phyloP scores from a whole-genome alignment of 371 early-diverging fungal species.

The Rhizopus arrhizus region DNA sequence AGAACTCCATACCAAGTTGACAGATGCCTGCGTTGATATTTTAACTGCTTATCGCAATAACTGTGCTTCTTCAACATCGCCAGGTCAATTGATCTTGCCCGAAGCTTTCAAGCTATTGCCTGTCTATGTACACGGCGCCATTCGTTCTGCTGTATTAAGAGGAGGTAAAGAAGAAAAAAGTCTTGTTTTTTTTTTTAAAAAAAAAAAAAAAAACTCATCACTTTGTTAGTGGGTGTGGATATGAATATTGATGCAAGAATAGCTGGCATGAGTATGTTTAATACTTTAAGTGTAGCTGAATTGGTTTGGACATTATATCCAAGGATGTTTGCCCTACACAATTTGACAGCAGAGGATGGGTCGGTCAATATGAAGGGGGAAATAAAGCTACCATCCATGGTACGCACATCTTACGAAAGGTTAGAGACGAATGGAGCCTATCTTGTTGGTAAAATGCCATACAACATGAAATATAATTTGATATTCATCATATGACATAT shows the following conservation, averaged over 20 bases:
- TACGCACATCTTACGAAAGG: slow-evolving; percentile 81
- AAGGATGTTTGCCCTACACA: slow-evolving; percentile 74
- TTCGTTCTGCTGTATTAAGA: slow-evolving; percentile 81
- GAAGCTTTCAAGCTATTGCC: slow-evolving; percentile 95
- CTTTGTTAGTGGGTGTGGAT: slow-evolving; percentile 50
- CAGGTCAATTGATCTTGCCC: slow-evolving; percentile 95
- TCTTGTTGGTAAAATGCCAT: slow-evolving; percentile 41
- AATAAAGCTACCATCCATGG: slow-evolving; percentile 62
- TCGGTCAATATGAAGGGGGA: slow-evolving; percentile 42
- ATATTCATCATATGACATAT: slow-evolving; percentile 1
- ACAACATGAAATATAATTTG: not conserved
- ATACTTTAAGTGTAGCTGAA: slow-evolving; percentile 73
- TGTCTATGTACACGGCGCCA: slow-evolving; percentile 81
- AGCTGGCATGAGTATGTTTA: slow-evolving; percentile 76
- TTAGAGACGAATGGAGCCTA: slow-evolving; percentile 78
- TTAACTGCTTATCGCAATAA: slow-evolving; percentile 90
- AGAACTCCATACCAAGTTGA: slow-evolving; percentile 81
- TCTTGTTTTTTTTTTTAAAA: not conserved
- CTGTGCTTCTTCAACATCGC: slow-evolving; percentile 85
- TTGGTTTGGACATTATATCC: slow-evolving; percentile 86
- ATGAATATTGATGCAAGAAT: slow-evolving; percentile 80
- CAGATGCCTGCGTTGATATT: slow-evolving; percentile 86
- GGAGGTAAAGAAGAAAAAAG: slow-evolving; percentile 46
- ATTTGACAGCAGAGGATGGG: slow-evolving; percentile 53
- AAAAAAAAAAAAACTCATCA: not conserved